Conservation (phyloP, 441 rosid genomes). For the Dalechampia spathulata region DNA sequence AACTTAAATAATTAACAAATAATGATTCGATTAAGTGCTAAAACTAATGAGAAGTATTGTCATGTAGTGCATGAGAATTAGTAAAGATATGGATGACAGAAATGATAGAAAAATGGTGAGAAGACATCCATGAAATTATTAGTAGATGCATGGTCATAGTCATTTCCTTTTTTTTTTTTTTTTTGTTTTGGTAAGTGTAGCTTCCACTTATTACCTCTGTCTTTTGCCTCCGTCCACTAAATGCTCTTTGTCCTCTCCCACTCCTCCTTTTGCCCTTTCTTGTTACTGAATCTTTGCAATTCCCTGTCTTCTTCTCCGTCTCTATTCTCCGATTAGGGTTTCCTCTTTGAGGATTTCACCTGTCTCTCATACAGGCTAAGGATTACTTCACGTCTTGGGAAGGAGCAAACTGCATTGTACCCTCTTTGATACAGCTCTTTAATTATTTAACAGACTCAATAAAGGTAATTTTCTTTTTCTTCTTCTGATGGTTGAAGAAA, state of each 20-base stretch:
- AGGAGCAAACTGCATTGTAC: conserved; percentile 25
- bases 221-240: conserved; percentile 66
- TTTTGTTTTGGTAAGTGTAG: no score
- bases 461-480: conserved; percentile 36
- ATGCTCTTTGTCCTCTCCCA: conserved; percentile 45
- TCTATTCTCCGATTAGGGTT: conserved; percentile 36
- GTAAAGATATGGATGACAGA: conserved; percentile 4
- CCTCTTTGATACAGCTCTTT: conserved; percentile 32
- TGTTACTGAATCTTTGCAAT: conserved; percentile 19
- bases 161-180: conserved; percentile 57
- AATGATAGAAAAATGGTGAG: conserved; percentile 30
- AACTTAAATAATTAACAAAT: no score
- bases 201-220: conserved; percentile 58
- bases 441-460: background rate
- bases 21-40: no score
- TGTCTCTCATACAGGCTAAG: conserved; percentile 27
- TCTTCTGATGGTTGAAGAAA: conserved; percentile 30
- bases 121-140: conserved; percentile 52
- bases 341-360: conserved; percentile 29
- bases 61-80: conserved; percentile 27
- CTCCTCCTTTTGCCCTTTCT: conserved; percentile 10
- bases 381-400: conserved; percentile 23
- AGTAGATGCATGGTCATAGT: conserved; percentile 68
- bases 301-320: conserved; percentile 22
- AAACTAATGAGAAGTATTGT: conserved; percentile 1